These are phyloP conservation scores for Chrysanthemum lavandulifolium DNA, from an alignment of 129 eudicot genomes.

Conservation along the genomic window DNA sequence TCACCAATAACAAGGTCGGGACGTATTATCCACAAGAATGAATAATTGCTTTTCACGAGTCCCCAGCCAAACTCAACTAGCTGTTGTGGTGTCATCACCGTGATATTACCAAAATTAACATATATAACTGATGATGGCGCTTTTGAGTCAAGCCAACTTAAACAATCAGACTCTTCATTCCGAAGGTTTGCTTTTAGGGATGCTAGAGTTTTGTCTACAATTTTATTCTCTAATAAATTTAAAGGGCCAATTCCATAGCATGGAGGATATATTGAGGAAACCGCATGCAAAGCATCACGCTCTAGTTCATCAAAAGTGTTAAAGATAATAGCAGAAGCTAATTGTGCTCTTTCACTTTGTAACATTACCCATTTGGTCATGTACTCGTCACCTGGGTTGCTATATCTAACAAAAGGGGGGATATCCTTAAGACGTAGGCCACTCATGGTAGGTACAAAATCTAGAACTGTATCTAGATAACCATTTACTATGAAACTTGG, in stretches of 20 bases:
- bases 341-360: conserved; percentile 24
- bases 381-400: conserved; percentile 39
- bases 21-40: too few species aligned
- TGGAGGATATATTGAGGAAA: conserved; percentile 27
- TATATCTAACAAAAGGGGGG: conserved; percentile 29
- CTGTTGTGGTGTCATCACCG: too few species aligned
- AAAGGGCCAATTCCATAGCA: conserved; percentile 54
- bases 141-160: conserved; percentile 49
- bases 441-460: conserved; percentile 44
- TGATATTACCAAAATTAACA: too few species aligned
- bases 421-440: too few species aligned
- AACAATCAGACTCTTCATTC: conserved; percentile 7
- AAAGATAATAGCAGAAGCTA: conserved; percentile 41
- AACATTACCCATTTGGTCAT: conserved; percentile 26
- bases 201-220: conserved; percentile 23
- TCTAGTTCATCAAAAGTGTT: conserved; percentile 61
- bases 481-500: conserved; percentile 41
- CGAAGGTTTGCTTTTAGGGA: conserved; percentile 38
- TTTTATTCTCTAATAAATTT: conserved; percentile 26
- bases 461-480: conserved; percentile 43
- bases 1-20: conserved; percentile 22
- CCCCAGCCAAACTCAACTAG: too few species aligned
- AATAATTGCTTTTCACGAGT: too few species aligned
- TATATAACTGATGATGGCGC: neutral
- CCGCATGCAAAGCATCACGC: conserved; percentile 21